These are phyloP conservation scores for Angomonas ambiguus DNA, from an alignment of 208 protist species.

Conservation along the genomic window DNA sequence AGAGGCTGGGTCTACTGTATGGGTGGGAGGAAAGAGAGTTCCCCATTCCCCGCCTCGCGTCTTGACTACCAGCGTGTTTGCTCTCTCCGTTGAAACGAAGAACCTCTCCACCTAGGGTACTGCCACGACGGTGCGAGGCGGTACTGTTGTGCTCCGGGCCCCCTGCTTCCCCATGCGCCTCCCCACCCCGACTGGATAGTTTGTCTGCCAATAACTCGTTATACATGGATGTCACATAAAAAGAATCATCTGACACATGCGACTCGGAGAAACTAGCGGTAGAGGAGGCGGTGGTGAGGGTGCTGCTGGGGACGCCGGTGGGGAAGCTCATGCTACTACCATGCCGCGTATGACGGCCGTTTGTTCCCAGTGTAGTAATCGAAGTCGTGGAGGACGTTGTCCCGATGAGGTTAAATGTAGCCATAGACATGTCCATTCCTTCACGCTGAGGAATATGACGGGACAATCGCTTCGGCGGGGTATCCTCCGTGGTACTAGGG, in stretches of 20 bases:
- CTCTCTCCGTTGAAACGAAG: slow-evolving; percentile 24
- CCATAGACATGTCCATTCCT: slow-evolving; percentile 76
- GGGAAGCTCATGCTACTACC: neutral
- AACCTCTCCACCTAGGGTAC: slow-evolving; percentile 39
- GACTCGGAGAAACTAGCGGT: slow-evolving; percentile 71
- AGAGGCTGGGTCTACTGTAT: neutral
- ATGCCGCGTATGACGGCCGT: slow-evolving; percentile 1
- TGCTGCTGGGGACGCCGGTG: slow-evolving; percentile 2
- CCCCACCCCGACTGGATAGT: slow-evolving; percentile 27
- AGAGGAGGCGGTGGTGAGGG: slow-evolving; percentile 25
- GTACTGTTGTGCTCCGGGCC: neutral
- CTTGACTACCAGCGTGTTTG: neutral
- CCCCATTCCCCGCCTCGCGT: neutral
- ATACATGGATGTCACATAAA: slow-evolving; percentile 78
- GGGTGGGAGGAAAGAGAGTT: neutral
- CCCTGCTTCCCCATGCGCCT: neutral
- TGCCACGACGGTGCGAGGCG: slow-evolving; percentile 13
- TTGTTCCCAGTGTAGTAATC: neutral
- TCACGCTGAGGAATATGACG: slow-evolving; percentile 81
- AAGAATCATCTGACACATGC: slow-evolving; percentile 77
- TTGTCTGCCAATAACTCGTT: slow-evolving; percentile 80
- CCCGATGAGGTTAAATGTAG: slow-evolving; percentile 60
- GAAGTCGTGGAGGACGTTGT: neutral
- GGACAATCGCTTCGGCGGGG: slow-evolving; percentile 51
- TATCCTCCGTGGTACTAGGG: slow-evolving; percentile 23